Conservation (phyloP, 1,284 basidiomycete species). For the Coniferiporia sulphurascens region DNA sequence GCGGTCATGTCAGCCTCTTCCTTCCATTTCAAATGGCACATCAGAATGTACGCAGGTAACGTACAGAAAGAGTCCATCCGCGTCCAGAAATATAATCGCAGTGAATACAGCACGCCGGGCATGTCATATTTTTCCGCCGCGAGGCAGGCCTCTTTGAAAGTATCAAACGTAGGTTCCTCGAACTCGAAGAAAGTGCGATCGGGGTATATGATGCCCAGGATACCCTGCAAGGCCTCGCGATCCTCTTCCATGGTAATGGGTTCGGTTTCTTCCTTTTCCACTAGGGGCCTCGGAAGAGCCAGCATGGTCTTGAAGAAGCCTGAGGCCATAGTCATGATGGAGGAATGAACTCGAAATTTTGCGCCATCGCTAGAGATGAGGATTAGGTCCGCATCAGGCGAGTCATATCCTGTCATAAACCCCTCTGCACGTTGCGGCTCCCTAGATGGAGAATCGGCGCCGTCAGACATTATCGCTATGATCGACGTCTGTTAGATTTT, state of each 20-base stretch:
- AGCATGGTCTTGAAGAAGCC: constrained; percentile 58
- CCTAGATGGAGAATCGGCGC: too few relatives aligned
- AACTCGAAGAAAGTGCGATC: constrained; percentile 37
- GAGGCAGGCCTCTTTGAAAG: constrained; percentile 49
- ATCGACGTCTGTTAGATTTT: too few relatives aligned
- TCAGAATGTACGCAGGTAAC: constrained; percentile 46
- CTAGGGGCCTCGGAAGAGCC: constrained; percentile 37
- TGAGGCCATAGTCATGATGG: constrained; percentile 56
- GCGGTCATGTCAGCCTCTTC: constrained; percentile 49
- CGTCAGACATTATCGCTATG: not conserved
- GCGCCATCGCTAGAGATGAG: constrained; percentile 39
- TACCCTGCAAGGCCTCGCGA: constrained; percentile 42
- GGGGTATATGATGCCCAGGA: constrained; percentile 58
- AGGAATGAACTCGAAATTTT: constrained; percentile 53
- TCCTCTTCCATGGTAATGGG: constrained; percentile 14
- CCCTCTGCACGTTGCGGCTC: constrained; percentile 27
- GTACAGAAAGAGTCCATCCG: constrained; percentile 44
- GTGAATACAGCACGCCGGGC: constrained; percentile 44
- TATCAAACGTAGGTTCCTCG: constrained; percentile 44
- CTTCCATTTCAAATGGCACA: constrained; percentile 54
- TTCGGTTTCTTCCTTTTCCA: not conserved
- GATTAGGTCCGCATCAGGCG: constrained; percentile 44
- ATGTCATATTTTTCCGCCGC: constrained; percentile 67
- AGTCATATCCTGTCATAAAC: constrained; percentile 36
- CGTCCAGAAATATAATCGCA: constrained; percentile 41